Conservation (phyloP, 2,329 filamentous ascomycete species). For the Colletotrichum echinochloae region DNA sequence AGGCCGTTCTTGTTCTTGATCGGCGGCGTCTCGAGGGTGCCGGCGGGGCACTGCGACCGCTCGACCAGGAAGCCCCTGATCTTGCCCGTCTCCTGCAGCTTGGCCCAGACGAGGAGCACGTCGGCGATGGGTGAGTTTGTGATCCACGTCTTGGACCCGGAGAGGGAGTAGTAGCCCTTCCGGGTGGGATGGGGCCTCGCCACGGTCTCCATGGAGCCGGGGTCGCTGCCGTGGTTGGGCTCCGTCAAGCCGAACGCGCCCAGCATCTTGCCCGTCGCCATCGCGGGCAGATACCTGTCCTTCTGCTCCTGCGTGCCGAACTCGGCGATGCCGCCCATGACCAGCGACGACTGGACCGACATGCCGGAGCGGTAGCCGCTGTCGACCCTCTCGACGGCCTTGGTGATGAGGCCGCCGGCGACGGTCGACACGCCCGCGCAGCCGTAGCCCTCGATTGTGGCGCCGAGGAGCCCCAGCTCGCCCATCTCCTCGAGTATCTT, state of each 20-base stretch:
- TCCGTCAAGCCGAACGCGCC: conserved; percentile 93
- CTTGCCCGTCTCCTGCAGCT: conserved; percentile 89
- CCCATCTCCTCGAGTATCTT: conserved; percentile 93
- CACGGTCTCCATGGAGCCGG: conserved; percentile 88
- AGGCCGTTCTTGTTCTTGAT: conserved; percentile 97
- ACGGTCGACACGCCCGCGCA: conserved; percentile 91
- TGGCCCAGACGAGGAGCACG: conserved; percentile 90
- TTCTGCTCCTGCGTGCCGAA: conserved; percentile 90
- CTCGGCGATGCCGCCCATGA: conserved; percentile 92
- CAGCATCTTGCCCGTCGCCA: conserved; percentile 85
- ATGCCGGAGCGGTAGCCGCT: conserved; percentile 93
- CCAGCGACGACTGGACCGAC: conserved; percentile 93
- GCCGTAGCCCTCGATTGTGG: conserved; percentile 87
- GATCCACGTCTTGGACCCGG: conserved; percentile 93
- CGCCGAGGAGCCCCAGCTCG: conserved; percentile 86
- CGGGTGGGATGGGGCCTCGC: conserved; percentile 88
- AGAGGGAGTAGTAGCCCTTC: conserved; percentile 83
- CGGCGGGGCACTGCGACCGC: conserved; percentile 83
- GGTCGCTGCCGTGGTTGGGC: conserved; percentile 92
- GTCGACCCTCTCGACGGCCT: conserved; percentile 90
- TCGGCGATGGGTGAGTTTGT: conserved; percentile 94
- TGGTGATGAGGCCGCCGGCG: conserved; percentile 88
- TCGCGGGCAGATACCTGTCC: conserved; percentile 81
- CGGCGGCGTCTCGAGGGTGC: conserved; percentile 89
- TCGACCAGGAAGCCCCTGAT: conserved; percentile 95